A percentile compares a stretch with the other conserved stretches of the same genome.
These are phyloP conservation scores for Metschnikowia borealis DNA, from an alignment of 805 yeast species.

Conservation along the genomic window DNA sequence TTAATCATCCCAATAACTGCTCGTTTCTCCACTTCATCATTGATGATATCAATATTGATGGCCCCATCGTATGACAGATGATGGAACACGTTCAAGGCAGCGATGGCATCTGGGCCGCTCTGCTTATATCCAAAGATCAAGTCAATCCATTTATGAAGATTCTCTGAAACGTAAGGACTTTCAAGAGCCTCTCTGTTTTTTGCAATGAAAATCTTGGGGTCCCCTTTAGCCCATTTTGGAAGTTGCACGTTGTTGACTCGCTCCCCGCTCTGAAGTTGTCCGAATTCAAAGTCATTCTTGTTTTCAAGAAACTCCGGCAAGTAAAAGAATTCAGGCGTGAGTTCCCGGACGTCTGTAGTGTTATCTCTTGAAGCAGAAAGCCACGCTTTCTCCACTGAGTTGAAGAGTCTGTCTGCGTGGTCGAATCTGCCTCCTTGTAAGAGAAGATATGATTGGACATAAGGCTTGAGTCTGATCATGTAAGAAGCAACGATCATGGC, in stretches of 20 bases:
- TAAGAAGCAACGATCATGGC: slow-evolving; percentile 90
- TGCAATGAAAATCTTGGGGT: slow-evolving; percentile 67
- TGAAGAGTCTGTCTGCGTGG: slow-evolving; percentile 79
- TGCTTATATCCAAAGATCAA: slow-evolving; percentile 79
- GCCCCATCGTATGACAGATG: slow-evolving; percentile 83
- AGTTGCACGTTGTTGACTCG: slow-evolving; percentile 58
- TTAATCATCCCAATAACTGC: slow-evolving; percentile 84
- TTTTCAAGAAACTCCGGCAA: slow-evolving; percentile 76
- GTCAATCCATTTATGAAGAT: slow-evolving; percentile 82
- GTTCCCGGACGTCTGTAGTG: slow-evolving; percentile 83
- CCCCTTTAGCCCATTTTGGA: slow-evolving; percentile 83
- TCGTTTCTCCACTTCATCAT: slow-evolving; percentile 67
- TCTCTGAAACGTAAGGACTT: slow-evolving; percentile 71
- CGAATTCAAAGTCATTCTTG: slow-evolving; percentile 64
- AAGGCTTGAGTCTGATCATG: slow-evolving; percentile 73
- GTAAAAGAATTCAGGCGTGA: slow-evolving; percentile 82
- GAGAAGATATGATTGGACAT: slow-evolving; percentile 70
- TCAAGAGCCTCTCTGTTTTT: slow-evolving; percentile 83
- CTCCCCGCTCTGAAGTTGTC: slow-evolving; percentile 61
- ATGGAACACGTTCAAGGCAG: slow-evolving; percentile 73
- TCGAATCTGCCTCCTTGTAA: slow-evolving; percentile 88
- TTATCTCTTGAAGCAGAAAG: slow-evolving; percentile 70
- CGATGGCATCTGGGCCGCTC: slow-evolving; percentile 64
- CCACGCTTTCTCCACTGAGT: slow-evolving; percentile 78
- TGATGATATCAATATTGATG: slow-evolving; percentile 66